Evolutionary conservation across 2,329 filamentous ascomycete species (phyloP).

Genomic region (Chaetomium sp.): DNA sequence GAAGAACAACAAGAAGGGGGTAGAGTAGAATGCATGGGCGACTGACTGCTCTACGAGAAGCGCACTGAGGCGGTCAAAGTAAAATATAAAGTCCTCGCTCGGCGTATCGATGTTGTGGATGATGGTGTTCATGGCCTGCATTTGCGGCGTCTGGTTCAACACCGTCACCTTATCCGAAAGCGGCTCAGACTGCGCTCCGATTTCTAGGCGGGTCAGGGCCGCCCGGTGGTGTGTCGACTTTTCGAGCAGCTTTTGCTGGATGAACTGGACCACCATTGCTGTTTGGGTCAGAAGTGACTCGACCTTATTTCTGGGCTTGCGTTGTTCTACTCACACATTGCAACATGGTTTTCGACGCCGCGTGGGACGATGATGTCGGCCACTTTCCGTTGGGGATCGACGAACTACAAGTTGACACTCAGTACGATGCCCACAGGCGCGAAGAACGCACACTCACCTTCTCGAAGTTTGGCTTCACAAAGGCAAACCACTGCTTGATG

Average conservation of each 20-base stretch:
- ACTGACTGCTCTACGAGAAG: conserved; percentile 71
- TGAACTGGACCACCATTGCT: conserved; percentile 92
- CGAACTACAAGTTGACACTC: conserved; percentile 48
- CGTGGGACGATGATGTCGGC: conserved; percentile 94
- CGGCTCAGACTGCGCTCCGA: conserved; percentile 62
- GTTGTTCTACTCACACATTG: conserved; percentile 56
- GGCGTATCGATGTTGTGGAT: conserved; percentile 72
- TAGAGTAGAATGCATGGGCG: no score
- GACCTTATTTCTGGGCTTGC: no score
- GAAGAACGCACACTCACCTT: conserved; percentile 40
- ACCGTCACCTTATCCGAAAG: conserved; percentile 70
- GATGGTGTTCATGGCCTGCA: conserved; percentile 84
- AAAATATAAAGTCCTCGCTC: conserved; percentile 92
- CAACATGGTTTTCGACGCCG: conserved; percentile 89
- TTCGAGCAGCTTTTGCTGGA: conserved; percentile 76
- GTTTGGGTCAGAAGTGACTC: neutral
- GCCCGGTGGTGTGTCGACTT: conserved; percentile 80
- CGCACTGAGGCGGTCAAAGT: conserved; percentile 85
- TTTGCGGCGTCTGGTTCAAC: conserved; percentile 70
- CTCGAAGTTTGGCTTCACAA: conserved; percentile 95
- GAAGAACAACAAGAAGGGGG: neutral
- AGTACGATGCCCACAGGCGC: neutral
- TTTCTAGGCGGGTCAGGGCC: conserved; percentile 69
- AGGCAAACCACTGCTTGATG: conserved; percentile 96
- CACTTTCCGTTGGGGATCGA: conserved; percentile 83